Conservation (phyloP, 208 protist genomes). For the Leishmania lainsoni region DNA sequence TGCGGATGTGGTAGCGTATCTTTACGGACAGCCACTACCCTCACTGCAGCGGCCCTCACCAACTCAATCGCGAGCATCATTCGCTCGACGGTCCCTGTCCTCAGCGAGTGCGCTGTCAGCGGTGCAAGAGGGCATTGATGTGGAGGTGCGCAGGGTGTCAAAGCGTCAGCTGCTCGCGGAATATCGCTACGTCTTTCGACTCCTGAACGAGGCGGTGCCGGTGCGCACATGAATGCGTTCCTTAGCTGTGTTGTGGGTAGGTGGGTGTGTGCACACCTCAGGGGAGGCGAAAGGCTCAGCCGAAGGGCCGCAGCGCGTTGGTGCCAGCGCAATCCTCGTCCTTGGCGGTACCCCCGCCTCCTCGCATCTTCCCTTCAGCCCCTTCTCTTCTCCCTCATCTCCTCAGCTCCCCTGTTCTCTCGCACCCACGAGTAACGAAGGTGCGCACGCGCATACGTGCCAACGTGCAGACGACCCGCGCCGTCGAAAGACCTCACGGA, state of each 20-base stretch:
- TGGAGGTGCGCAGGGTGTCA: constrained; percentile 21
- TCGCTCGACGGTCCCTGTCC: not conserved
- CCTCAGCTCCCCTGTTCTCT: no score
- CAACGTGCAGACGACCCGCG: not conserved
- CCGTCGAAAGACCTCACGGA: not conserved
- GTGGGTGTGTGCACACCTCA: not conserved
- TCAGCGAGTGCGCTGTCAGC: not conserved
- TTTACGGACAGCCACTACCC: constrained; percentile 39
- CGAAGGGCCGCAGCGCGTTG: not conserved
- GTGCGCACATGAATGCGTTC: not conserved
- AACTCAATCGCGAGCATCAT: not conserved
- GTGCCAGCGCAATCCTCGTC: not conserved
- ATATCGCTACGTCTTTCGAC: constrained; percentile 72
- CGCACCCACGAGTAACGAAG: not conserved
- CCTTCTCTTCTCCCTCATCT: not conserved
- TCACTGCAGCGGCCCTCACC: constrained; percentile 14
- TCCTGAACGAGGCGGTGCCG: constrained; percentile 66
- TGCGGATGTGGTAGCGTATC: constrained; percentile 39
- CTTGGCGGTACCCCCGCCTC: not conserved
- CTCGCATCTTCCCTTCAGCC: not conserved
- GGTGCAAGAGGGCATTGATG: constrained; percentile 4
- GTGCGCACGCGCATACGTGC: not conserved
- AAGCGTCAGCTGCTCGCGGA: constrained; percentile 54
- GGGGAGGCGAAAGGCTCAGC: not conserved
- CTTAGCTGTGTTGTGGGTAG: not conserved